Percentiles rank a stretch among this genome's conserved stretches.
phyloP scores from a whole-genome alignment of 768 basidiomycete species.

The Leucosporidium yakuticum region DNA sequence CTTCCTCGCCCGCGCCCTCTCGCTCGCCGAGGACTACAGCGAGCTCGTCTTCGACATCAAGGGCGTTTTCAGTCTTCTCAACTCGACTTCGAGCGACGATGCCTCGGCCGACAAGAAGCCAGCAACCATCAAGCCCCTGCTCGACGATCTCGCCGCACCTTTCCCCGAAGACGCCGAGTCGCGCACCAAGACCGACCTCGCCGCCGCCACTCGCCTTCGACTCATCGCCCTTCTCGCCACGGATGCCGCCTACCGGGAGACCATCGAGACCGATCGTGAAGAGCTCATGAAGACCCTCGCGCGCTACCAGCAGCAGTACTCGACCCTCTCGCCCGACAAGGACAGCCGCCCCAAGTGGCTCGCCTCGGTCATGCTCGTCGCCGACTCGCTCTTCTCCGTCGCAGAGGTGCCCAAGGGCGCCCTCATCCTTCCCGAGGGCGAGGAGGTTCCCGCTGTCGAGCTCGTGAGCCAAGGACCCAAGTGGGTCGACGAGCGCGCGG shows the following conservation, averaged over 20 bases:
- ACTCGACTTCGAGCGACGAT: constrained; percentile 39
- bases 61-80: constrained; percentile 44
- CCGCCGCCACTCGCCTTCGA: constrained; percentile 73
- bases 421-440: constrained; percentile 63
- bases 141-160: constrained; percentile 69
- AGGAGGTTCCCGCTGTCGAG: constrained; percentile 44
- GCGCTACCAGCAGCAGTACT: constrained; percentile 21
- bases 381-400: constrained; percentile 71
- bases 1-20: constrained; percentile 64
- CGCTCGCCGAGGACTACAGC: constrained; percentile 77
- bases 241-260: constrained; percentile 54
- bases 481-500: constrained; percentile 57
- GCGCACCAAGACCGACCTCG: constrained; percentile 52
- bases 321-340: constrained; percentile 7
- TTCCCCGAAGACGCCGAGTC: constrained; percentile 36
- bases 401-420: constrained; percentile 66
- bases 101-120: constrained; percentile 48
- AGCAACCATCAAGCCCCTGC: constrained; percentile 62
- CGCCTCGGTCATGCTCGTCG: constrained; percentile 73
- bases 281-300: constrained; percentile 32
- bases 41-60: constrained; percentile 84
- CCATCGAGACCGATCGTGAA: constrained; percentile 30
- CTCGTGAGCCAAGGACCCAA: constrained; percentile 54
- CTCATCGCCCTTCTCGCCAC: constrained; percentile 75
- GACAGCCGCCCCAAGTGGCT: constrained; percentile 74